Conservation (phyloP, 2,329 filamentous ascomycete species). For the Lanzia echinophila region DNA sequence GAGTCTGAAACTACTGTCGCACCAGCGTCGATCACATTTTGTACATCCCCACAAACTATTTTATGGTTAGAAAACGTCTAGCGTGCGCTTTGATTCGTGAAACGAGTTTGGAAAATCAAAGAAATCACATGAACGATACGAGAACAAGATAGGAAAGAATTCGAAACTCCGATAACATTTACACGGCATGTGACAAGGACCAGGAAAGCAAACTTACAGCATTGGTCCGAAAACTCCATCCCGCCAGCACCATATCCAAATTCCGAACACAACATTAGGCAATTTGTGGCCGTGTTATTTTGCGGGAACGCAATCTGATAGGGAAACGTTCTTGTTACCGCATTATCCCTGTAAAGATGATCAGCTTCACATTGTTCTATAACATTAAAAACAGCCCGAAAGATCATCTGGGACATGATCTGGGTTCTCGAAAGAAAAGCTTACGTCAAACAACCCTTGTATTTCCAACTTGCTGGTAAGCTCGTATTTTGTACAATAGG, state of each 20-base stretch:
- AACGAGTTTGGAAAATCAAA: not conserved
- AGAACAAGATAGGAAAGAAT: not conserved
- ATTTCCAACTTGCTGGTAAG: constrained; percentile 20
- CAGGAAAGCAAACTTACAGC: constrained; percentile 15
- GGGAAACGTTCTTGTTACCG: constrained; percentile 17
- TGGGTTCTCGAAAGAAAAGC: not conserved
- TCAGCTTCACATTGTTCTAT: not conserved
- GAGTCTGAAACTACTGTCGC: constrained; percentile 6
- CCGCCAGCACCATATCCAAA: constrained; percentile 26
- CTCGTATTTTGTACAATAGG: constrained; percentile 14
- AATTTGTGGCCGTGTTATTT: constrained; percentile 17
- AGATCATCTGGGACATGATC: not conserved
- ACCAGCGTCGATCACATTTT: constrained; percentile 8
- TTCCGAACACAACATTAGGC: constrained; percentile 20
- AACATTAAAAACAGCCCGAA: not conserved
- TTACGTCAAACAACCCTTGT: constrained; percentile 26
- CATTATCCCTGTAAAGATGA: constrained; percentile 7
- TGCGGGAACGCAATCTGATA: constrained; percentile 17
- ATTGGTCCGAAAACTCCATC: constrained; percentile 22
- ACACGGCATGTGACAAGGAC: not conserved
- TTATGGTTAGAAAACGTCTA: not conserved
- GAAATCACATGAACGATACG: not conserved
- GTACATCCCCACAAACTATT: constrained; percentile 13
- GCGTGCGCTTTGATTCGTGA: not conserved
- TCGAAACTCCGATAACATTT: not conserved